Percentiles rank a stretch among this genome's conserved stretches.
Conservation (phyloP, 805 yeast genomes). For the Ogataea populi-albae region DNA sequence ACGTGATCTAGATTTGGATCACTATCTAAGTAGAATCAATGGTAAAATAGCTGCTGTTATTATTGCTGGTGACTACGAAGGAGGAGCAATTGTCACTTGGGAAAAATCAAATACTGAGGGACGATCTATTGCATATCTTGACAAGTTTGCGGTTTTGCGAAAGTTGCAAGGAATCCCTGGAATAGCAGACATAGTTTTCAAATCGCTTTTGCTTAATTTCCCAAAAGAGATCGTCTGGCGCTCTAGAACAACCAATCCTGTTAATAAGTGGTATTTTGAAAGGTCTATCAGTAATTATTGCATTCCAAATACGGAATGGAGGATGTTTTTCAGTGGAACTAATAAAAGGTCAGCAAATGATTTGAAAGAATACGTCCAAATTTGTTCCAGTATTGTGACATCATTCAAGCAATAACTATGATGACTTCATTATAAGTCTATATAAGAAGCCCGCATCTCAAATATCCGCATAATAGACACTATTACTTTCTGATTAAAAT, state of each 20-base stretch:
- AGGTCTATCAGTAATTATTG: conserved; percentile 70
- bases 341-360: conserved; percentile 32
- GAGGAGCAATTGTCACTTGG: conserved; percentile 90
- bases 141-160: conserved; percentile 88
- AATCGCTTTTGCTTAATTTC: conserved; percentile 65
- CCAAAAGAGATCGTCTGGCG: conserved; percentile 85
- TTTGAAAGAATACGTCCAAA: conserved; percentile 45
- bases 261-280: conserved; percentile 97
- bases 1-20: conserved; percentile 58
- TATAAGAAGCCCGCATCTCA: no score
- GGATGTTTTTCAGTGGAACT: conserved; percentile 42
- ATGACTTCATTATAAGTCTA: no score
- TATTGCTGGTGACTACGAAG: conserved; percentile 92
- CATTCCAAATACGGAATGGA: conserved; percentile 38
- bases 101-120: conserved; percentile 39
- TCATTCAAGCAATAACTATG: no score
- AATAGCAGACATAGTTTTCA: conserved; percentile 89
- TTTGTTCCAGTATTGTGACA: conserved; percentile 58
- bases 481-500: no score
- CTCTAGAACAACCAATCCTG: conserved; percentile 81
- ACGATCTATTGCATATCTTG: conserved; percentile 67
- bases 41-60: conserved; percentile 70
- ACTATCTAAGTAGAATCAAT: conserved; percentile 65
- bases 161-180: conserved; percentile 88
- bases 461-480: no score